These are phyloP conservation scores for Trichoderma sp. DNA, from an alignment of 2,329 filamentous ascomycete genomes.

Conservation along the genomic window DNA sequence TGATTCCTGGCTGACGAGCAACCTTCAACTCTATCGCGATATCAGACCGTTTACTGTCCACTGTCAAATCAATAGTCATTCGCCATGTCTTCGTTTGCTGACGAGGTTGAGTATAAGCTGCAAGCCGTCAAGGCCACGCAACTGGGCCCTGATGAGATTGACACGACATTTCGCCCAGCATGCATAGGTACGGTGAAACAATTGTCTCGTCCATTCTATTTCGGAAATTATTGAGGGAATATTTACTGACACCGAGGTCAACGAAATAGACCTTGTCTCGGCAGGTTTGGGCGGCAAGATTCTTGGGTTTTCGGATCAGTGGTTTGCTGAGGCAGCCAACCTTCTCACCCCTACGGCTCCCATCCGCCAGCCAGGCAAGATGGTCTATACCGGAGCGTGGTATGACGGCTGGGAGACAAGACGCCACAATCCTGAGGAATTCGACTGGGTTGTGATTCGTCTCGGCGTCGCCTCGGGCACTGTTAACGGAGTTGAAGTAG, in stretches of 20 bases:
- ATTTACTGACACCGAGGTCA: neutral
- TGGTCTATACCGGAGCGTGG: conserved; percentile 71
- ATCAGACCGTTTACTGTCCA: neutral
- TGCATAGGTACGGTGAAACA: conserved; percentile 56
- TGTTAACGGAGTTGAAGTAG: conserved; percentile 75
- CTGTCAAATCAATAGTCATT: neutral
- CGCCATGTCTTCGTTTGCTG: conserved; percentile 45
- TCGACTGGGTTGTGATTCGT: conserved; percentile 69
- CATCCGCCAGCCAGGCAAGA: conserved; percentile 66
- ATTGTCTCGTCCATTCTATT: neutral
- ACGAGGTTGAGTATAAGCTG: conserved; percentile 59
- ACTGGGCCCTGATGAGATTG: conserved; percentile 59
- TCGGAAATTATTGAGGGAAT: neutral
- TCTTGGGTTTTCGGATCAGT: conserved; percentile 68
- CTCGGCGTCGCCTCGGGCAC: conserved; percentile 72
- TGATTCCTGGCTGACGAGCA: neutral
- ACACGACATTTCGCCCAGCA: conserved; percentile 63
- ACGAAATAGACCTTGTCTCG: conserved; percentile 67
- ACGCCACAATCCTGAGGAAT: conserved; percentile 65
- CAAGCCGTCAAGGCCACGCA: conserved; percentile 55
- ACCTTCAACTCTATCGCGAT: neutral
- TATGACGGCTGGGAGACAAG: conserved; percentile 74
- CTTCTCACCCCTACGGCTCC: conserved; percentile 66
- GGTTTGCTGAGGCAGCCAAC: conserved; percentile 69
- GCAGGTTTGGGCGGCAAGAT: conserved; percentile 65